Conservation (phyloP, 2,329 filamentous ascomycete genomes). For the Aspergillus texensis region DNA sequence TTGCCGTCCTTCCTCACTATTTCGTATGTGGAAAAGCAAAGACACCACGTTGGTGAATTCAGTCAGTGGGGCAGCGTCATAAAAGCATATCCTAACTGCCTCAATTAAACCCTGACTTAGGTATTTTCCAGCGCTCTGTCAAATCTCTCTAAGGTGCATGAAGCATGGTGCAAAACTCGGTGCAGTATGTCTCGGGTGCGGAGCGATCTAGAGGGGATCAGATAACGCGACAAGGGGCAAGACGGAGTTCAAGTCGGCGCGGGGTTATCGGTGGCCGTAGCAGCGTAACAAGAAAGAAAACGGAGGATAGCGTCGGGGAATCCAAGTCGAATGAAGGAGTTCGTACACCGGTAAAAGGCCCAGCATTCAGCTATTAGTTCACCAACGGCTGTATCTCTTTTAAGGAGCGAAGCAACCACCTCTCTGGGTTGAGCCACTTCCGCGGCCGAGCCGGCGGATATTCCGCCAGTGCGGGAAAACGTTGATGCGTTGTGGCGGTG, state of each 20-base stretch:
- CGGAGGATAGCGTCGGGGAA: not conserved
- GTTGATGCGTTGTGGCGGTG: conserved; percentile 36
- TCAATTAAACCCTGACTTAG: not conserved
- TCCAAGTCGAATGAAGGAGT: not conserved
- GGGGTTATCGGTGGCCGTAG: not conserved
- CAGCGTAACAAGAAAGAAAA: too few species aligned
- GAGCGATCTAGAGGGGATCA: conserved; percentile 13
- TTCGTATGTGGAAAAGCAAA: conserved; percentile 15
- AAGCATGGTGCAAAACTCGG: conserved; percentile 23
- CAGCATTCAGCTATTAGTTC: not conserved
- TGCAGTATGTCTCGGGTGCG: conserved; percentile 8
- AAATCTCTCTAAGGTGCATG: conserved; percentile 25
- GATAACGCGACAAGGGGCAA: conserved; percentile 12
- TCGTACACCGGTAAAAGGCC: not conserved
- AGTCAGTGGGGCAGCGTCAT: conserved; percentile 28
- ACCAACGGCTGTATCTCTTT: conserved; percentile 8
- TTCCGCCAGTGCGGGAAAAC: conserved; percentile 30
- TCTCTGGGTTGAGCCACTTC: conserved; percentile 30
- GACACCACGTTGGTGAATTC: conserved; percentile 27
- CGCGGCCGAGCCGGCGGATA: conserved; percentile 32
- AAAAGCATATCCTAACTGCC: conserved; percentile 32
- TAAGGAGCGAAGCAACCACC: conserved; percentile 17
- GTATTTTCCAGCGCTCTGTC: not conserved
- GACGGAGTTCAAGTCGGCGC: conserved; percentile 1
- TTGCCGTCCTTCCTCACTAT: not conserved